A percentile compares a stretch with the other conserved stretches of the same genome.
phyloP scores from a whole-genome alignment of 805 yeast genomes.

The Starmerella tilneyi region DNA sequence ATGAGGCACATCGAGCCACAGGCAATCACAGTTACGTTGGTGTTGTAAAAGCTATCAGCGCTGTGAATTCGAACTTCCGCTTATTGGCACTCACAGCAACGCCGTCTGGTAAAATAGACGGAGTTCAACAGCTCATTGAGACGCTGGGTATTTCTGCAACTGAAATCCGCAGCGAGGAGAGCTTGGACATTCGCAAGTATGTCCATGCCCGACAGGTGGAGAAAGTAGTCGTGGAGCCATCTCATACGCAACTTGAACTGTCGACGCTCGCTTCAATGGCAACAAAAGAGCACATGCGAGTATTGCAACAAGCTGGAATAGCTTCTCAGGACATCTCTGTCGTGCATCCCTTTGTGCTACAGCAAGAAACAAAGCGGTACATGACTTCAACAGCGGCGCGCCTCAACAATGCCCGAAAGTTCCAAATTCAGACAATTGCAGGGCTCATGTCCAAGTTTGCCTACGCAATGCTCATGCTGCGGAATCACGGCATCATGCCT shows the following conservation, averaged over 20 bases:
- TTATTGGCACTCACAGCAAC: slow-evolving; percentile 89
- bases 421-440: slow-evolving; percentile 30
- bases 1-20: slow-evolving; percentile 91
- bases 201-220: slow-evolving; percentile 59
- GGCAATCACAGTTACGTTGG: slow-evolving; percentile 84
- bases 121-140: slow-evolving; percentile 74
- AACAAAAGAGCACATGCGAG: slow-evolving; percentile 51
- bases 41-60: slow-evolving; percentile 56
- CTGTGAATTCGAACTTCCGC: slow-evolving; percentile 59
- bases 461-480: slow-evolving; percentile 40
- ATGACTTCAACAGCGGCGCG: slow-evolving; percentile 23
- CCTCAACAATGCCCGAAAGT: slow-evolving; percentile 21
- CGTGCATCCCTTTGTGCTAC: slow-evolving; percentile 34
- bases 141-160: slow-evolving; percentile 64
- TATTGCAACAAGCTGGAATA: slow-evolving; percentile 54
- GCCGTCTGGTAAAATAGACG: slow-evolving; percentile 79
- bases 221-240: slow-evolving; percentile 45
- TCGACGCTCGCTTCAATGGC: slow-evolving; percentile 52
- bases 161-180: slow-evolving; percentile 77
- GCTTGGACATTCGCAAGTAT: slow-evolving; percentile 68
- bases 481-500: slow-evolving; percentile 71
- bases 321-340: slow-evolving; percentile 56
- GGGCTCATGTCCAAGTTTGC: slow-evolving; percentile 63
- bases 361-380: slow-evolving; percentile 49
- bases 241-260: slow-evolving; percentile 47